phyloP scores from a whole-genome alignment of 371 early-diverging fungal species.

The Rhizopus microsporus region DNA sequence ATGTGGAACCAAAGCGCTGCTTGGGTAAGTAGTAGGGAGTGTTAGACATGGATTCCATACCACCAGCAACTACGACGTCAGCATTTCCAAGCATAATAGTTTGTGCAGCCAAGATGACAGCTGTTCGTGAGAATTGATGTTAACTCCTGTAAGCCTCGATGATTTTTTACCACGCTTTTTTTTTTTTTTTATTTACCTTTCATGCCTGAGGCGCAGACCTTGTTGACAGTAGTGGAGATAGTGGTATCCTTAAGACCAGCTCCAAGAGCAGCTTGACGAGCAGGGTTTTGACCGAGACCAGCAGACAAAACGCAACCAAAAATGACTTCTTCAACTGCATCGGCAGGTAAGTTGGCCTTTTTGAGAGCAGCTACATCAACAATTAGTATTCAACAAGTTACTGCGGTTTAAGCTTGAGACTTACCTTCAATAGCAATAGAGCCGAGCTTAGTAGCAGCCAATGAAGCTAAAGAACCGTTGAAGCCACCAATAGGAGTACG shows the following conservation, averaged over 20 bases:
- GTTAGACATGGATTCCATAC: slow-evolving; percentile 98
- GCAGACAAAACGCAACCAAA: slow-evolving; percentile 90
- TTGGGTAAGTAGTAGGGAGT: slow-evolving; percentile 90
- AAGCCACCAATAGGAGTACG: slow-evolving; percentile 81
- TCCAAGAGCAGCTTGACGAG: slow-evolving; percentile 92
- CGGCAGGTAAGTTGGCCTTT: slow-evolving; percentile 66
- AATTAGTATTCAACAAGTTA: slow-evolving; percentile 45
- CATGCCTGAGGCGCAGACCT: slow-evolving; percentile 97
- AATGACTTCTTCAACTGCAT: slow-evolving; percentile 80
- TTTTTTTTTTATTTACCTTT: slow-evolving; percentile 63
- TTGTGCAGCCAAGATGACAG: slow-evolving; percentile 86
- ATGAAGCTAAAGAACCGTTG: slow-evolving; percentile 66
- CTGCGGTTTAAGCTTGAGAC: slow-evolving; percentile 59
- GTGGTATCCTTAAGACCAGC: slow-evolving; percentile 80
- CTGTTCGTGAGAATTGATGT: slow-evolving; percentile 24
- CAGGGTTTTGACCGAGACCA: slow-evolving; percentile 93
- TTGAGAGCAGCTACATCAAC: slow-evolving; percentile 63
- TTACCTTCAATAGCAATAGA: slow-evolving; percentile 60
- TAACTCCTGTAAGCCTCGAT: neutral
- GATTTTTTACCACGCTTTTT: slow-evolving; percentile 2
- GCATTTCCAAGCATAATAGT: slow-evolving; percentile 82
- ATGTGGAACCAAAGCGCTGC: slow-evolving; percentile 79
- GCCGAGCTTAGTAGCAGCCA: slow-evolving; percentile 71
- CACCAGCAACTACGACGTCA: slow-evolving; percentile 89
- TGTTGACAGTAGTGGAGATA: slow-evolving; percentile 93